phyloP scores from a whole-genome alignment of 164 flowering plant species.

The Annona squamosa region DNA sequence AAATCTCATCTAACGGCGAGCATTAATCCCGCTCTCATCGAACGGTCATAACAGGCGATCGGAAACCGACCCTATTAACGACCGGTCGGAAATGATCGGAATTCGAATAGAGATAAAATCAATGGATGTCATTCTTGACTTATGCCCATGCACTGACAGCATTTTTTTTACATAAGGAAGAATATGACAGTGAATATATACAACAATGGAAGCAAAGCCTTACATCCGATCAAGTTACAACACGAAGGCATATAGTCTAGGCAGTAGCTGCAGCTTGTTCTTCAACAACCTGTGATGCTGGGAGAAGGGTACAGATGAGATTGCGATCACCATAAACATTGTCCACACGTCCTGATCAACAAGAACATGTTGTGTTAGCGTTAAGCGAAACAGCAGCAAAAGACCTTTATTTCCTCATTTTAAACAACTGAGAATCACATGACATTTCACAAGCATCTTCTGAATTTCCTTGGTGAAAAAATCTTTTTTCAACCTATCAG shows the following conservation, averaged over 20 bases:
- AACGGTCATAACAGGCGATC: too few relatives aligned
- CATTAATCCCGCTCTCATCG: too few relatives aligned
- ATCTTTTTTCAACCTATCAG: not conserved
- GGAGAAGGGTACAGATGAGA: slow-evolving; percentile 85
- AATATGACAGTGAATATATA: slow-evolving; percentile 4
- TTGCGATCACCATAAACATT: slow-evolving; percentile 97
- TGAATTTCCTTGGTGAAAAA: too few relatives aligned
- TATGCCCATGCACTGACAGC: not conserved
- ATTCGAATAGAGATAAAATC: not conserved
- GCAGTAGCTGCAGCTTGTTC: slow-evolving; percentile 83
- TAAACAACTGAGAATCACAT: too few relatives aligned
- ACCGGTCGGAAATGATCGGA: too few relatives aligned
- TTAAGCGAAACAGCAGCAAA: not conserved
- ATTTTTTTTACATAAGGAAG: not conserved
- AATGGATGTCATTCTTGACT: not conserved
- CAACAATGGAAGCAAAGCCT: not conserved
- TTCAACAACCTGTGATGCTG: slow-evolving; percentile 62
- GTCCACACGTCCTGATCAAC: slow-evolving; percentile 78
- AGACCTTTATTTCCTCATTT: not conserved
- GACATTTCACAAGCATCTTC: too few relatives aligned
- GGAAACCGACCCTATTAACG: too few relatives aligned
- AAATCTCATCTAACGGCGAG: too few relatives aligned
- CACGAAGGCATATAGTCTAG: slow-evolving; percentile 16
- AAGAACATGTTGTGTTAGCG: not conserved
- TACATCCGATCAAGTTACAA: not conserved